Percentiles rank a stretch among this genome's conserved stretches.
These are phyloP conservation scores for Vicia villosa DNA, from an alignment of 306 rosid species.

Conservation along the genomic window DNA sequence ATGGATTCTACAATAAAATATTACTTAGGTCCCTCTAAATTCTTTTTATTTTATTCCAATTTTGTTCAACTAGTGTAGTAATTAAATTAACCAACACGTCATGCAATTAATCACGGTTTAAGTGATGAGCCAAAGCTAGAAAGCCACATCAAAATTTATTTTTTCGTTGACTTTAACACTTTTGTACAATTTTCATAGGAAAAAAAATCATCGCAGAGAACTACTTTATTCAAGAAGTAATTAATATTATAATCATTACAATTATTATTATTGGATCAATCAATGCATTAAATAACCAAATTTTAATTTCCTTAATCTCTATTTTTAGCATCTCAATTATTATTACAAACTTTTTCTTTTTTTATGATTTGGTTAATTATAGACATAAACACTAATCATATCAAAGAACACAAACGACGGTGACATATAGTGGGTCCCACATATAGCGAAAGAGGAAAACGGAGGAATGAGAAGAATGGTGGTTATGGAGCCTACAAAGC, in stretches of 20 bases:
- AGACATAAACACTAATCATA: neutral
- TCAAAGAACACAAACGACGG: neutral
- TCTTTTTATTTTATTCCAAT: no score
- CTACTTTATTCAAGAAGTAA: neutral
- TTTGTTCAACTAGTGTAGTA: constrained; percentile 26
- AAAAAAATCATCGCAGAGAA: neutral
- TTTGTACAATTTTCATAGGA: neutral
- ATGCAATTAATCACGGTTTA: constrained; percentile 31
- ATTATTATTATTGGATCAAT: neutral
- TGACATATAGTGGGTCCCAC: constrained; percentile 49
- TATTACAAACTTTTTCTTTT: no score
- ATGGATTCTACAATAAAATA: constrained; percentile 21
- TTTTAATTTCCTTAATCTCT: neutral
- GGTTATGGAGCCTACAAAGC: constrained; percentile 24
- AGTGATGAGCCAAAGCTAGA: constrained; percentile 21
- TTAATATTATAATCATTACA: neutral
- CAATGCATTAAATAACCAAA: neutral
- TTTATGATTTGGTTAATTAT: no score
- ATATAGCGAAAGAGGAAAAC: neutral
- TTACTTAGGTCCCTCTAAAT: no score
- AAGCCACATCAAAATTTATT: constrained; percentile 20
- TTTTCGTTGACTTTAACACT: constrained; percentile 29
- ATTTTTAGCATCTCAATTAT: no score
- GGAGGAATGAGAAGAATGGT: neutral
- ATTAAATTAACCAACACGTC: constrained; percentile 35